Conservation (phyloP, 2,329 filamentous ascomycete species). For the Nothomitra cinnamomea region DNA sequence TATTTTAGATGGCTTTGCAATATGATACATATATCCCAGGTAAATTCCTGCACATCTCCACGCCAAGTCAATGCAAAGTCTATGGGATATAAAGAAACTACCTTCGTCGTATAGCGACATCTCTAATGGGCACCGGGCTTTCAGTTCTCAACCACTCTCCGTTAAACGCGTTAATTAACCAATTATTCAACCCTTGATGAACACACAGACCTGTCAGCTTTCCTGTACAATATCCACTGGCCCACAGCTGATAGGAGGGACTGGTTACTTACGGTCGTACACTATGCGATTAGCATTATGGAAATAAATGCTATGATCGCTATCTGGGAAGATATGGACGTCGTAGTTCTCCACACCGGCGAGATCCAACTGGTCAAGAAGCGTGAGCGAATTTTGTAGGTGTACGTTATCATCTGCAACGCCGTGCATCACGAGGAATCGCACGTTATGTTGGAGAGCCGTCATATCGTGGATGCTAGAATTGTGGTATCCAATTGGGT, state of each 20-base stretch:
- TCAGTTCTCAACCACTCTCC: slow-evolving; percentile 66
- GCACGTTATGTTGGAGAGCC: slow-evolving; percentile 57
- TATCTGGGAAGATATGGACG: slow-evolving; percentile 90
- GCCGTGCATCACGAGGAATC: slow-evolving; percentile 92
- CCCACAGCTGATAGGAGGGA: not conserved
- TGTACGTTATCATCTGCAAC: slow-evolving; percentile 97
- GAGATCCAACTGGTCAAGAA: slow-evolving; percentile 76
- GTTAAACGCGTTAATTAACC: slow-evolving; percentile 95
- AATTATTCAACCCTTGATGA: slow-evolving; percentile 54
- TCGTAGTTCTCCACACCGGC: slow-evolving; percentile 82
- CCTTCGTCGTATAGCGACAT: not conserved
- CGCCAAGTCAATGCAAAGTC: not conserved
- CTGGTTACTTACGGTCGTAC: slow-evolving; percentile 63
- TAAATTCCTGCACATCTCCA: not conserved
- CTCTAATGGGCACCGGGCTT: slow-evolving; percentile 28
- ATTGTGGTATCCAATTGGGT: slow-evolving; percentile 57
- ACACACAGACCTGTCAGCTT: slow-evolving; percentile 6
- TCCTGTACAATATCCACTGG: not conserved
- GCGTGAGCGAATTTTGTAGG: slow-evolving; percentile 77
- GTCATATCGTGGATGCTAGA: slow-evolving; percentile 58
- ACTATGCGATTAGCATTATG: slow-evolving; percentile 85
- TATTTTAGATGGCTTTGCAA: not conserved
- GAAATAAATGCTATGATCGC: slow-evolving; percentile 87
- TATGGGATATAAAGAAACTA: not conserved
- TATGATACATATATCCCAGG: not conserved